A percentile compares a stretch with the other conserved stretches of the same genome.
These are phyloP conservation scores for Dendrobium chrysotoxum DNA, from an alignment of 106 monocot species.

Conservation along the genomic window DNA sequence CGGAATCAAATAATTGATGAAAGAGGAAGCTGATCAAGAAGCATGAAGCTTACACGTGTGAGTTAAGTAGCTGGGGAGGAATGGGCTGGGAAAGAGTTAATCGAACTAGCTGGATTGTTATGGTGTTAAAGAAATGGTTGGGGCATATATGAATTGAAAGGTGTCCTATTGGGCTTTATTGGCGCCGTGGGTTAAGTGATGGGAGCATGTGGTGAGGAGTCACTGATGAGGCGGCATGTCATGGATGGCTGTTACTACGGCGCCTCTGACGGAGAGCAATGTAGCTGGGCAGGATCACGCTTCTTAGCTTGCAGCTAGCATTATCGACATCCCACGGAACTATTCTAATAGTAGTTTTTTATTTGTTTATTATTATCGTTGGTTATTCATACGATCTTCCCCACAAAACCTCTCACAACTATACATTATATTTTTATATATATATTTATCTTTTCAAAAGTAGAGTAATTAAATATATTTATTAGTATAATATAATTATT, in stretches of 20 bases:
- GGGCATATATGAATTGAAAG: not conserved
- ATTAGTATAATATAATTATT: too few relatives aligned
- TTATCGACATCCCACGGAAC: too few relatives aligned
- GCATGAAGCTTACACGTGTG: not conserved
- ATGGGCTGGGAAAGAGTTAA: not conserved
- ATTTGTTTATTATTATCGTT: too few relatives aligned
- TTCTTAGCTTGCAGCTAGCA: too few relatives aligned
- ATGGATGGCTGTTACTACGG: not conserved
- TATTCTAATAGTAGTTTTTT: too few relatives aligned
- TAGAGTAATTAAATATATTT: too few relatives aligned
- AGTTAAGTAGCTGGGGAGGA: not conserved
- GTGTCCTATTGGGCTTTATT: not conserved
- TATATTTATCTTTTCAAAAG: too few relatives aligned
- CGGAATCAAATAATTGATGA: not conserved
- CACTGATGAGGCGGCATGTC: not conserved
- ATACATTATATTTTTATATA: too few relatives aligned
- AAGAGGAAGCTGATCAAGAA: not conserved
- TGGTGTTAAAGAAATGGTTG: too few relatives aligned
- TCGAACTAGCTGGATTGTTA: not conserved
- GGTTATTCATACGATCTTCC: too few relatives aligned
- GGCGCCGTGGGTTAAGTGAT: not conserved
- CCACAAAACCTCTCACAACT: too few relatives aligned
- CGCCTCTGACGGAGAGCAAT: not conserved
- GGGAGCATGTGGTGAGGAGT: not conserved
- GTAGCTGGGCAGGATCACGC: not conserved